phyloP scores from a whole-genome alignment of 176 grass and related monocot species.

The Coix lacrymajobi region DNA sequence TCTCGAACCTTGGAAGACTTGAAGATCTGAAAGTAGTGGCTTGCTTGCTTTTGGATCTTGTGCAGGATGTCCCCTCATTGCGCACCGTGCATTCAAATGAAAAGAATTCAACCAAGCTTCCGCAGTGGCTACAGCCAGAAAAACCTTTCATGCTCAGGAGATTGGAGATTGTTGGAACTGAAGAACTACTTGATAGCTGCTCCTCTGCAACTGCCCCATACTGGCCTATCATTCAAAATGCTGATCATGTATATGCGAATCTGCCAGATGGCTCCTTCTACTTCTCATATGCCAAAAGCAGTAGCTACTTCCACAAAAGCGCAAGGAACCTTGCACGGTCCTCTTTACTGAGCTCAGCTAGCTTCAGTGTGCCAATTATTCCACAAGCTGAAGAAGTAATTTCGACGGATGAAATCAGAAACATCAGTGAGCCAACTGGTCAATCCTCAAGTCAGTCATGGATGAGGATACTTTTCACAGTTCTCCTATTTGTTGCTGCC shows the following conservation, averaged over 20 bases:
- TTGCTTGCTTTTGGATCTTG: constrained; percentile 28
- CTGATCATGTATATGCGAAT: constrained; percentile 36
- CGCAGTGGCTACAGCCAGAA: constrained; percentile 36
- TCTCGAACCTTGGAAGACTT: constrained; percentile 36
- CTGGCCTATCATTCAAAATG: constrained; percentile 31
- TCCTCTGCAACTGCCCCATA: constrained; percentile 17
- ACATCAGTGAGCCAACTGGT: not conserved
- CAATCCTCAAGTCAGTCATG: constrained; percentile 2
- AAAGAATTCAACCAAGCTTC: constrained; percentile 17
- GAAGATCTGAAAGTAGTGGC: constrained; percentile 34
- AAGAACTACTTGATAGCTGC: constrained; percentile 43
- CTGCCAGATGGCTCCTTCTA: constrained; percentile 30
- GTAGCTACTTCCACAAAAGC: constrained; percentile 13
- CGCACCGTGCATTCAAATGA: constrained; percentile 15
- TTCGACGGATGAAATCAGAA: not conserved
- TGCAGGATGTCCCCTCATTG: constrained; percentile 27
- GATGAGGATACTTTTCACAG: constrained; percentile 28
- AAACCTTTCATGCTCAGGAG: constrained; percentile 19
- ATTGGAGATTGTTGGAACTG: constrained; percentile 40
- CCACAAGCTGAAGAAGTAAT: not conserved
- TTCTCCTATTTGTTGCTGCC: constrained; percentile 34
- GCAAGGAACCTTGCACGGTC: constrained; percentile 12
- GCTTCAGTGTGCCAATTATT: constrained; percentile 27
- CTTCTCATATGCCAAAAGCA: constrained; percentile 46
- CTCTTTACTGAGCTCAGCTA: constrained; percentile 15